Evolutionary conservation across 2,329 filamentous ascomycete genomes (phyloP), one percentile per base, ranked within the genome.

Genomic region (Hymenoscyphus scutula): DNA sequence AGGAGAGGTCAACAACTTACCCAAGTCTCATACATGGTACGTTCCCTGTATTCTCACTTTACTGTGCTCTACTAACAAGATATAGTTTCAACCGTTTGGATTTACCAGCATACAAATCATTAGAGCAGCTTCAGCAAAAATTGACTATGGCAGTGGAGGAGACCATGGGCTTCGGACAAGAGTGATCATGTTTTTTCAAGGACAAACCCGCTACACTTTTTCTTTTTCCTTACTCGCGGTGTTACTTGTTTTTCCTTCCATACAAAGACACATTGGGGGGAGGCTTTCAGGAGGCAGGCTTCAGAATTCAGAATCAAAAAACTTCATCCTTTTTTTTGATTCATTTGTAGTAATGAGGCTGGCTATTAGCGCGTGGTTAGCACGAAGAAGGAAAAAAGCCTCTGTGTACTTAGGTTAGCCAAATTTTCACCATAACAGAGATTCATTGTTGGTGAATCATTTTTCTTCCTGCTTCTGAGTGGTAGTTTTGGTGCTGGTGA

Each of bases 21-120:
- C 95, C 34, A 99, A 99, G 80, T 95, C 92, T 64, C 95, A 99
- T 76, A 99, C 95, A 71, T 99, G 95, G 92, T 97, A 87, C 71
- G 89, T 84, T 62, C 51, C 27, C 2, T 2, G 8, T 34, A 17
- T 7, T 41, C 10, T 17, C 58, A 19, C 55, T 57, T 53, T 56
- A 60, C 34, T 48, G 23, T 25, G 30, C 23, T 34, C 59, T 68
- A 57, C 60, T 71, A 59, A 67, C 62, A 65, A 70, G 62, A 66
- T 8, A 23, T 64, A 96, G 92, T 79, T 99, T 99, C 84, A 99
- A 99, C 77, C 92, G 95, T 72, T 84, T 99, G 69, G 95, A 99
- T 78, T 80, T 99, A 57, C 95, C 95, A 48, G 88, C 92, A 30
- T 99, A 99, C 76, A 98, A 97, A 81, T 86, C 83, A 25, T 84